A percentile compares a stretch with the other conserved stretches of the same genome.
These are phyloP conservation scores for Vitis riparia DNA, from an alignment of 164 flowering plant genomes.

Conservation along the genomic window DNA sequence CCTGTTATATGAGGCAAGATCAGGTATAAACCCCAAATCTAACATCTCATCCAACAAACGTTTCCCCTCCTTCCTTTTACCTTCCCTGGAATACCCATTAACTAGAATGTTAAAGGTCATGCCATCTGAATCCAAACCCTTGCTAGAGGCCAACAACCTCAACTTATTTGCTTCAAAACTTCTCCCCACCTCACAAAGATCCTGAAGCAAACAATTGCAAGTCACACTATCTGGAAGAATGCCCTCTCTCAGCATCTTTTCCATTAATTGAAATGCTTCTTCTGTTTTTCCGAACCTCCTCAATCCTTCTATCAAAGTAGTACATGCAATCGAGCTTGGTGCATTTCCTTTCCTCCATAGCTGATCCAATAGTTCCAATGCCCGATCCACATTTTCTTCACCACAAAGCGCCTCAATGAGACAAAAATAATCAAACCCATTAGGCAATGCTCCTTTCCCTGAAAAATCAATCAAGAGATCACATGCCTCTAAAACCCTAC, in stretches of 20 bases:
- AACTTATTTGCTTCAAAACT: constrained; percentile 50
- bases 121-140: constrained; percentile 62
- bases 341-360: constrained; percentile 53
- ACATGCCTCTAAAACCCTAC: constrained; percentile 45
- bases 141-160: constrained; percentile 63
- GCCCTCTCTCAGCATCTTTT: constrained; percentile 61
- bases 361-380: constrained; percentile 50
- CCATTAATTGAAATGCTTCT: constrained; percentile 45
- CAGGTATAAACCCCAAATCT: constrained; percentile 44
- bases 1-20: constrained; percentile 29
- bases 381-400: constrained; percentile 38
- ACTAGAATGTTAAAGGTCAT: constrained; percentile 60
- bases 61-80: constrained; percentile 63
- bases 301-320: constrained; percentile 72
- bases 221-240: constrained; percentile 74
- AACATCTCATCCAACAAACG: constrained; percentile 76
- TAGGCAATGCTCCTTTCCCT: constrained; percentile 58
- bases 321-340: constrained; percentile 61
- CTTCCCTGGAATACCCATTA: constrained; percentile 63
- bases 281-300: constrained; percentile 38
- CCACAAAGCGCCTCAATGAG: constrained; percentile 61
- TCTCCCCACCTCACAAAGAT: constrained; percentile 56
- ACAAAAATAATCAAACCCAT: constrained; percentile 52
- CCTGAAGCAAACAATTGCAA: constrained; percentile 64
- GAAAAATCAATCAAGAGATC: constrained; percentile 59